Conservation (phyloP, 192 early-diverging fungal genomes). For the Rhizophagus sp. region DNA sequence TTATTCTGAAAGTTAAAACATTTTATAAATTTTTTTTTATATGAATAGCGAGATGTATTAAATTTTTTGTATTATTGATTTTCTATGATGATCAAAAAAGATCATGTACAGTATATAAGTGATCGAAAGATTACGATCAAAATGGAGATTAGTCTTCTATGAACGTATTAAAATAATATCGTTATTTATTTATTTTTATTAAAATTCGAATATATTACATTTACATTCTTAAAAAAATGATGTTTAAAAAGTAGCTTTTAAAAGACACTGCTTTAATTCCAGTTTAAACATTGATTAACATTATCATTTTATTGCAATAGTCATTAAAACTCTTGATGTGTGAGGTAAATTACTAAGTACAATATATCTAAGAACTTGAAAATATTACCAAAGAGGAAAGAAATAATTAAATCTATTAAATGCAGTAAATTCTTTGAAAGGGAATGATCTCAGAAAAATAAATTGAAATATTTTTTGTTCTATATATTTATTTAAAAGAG, state of each 20-base stretch:
- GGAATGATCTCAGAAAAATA: too few relatives aligned
- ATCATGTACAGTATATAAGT: not conserved
- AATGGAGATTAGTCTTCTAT: not conserved
- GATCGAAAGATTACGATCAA: not conserved
- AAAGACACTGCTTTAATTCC: not conserved
- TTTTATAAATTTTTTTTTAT: too few relatives aligned
- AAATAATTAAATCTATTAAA: not conserved
- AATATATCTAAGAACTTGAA: too few relatives aligned
- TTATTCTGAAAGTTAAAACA: too few relatives aligned
- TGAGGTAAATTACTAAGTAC: too few relatives aligned
- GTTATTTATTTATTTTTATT: too few relatives aligned
- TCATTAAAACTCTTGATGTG: too few relatives aligned
- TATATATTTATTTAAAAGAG: not conserved
- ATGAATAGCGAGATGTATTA: not conserved
- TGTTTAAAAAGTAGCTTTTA: too few relatives aligned
- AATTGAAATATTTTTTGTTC: not conserved
- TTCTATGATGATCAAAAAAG: not conserved
- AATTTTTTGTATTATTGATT: not conserved
- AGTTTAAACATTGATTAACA: too few relatives aligned
- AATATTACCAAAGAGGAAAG: not conserved
- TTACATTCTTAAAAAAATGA: not conserved
- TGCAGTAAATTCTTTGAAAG: not conserved
- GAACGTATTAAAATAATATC: not conserved
- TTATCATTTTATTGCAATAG: too few relatives aligned
- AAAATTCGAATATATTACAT: too few relatives aligned